Evolutionary conservation across 2,329 filamentous ascomycete species (phyloP).

Genomic region (Phialophora tarda): DNA sequence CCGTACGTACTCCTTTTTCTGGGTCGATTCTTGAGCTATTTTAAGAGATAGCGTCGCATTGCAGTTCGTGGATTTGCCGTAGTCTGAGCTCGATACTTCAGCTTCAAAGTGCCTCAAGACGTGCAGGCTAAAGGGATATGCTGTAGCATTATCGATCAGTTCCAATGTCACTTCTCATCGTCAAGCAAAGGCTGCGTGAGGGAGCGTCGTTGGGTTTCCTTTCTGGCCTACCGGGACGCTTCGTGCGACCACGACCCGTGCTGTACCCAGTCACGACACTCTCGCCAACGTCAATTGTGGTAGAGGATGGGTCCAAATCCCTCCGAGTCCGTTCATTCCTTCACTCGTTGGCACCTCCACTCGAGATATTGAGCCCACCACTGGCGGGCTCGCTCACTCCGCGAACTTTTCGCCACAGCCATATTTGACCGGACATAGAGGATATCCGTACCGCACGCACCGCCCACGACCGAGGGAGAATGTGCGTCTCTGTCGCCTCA

Average conservation of each 20-base stretch:
- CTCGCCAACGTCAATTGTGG: neutral
- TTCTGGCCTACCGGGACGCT: neutral
- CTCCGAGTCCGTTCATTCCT: neutral
- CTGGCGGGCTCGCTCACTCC: neutral
- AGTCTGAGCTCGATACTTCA: neutral
- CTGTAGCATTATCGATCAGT: neutral
- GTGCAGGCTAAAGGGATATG: neutral
- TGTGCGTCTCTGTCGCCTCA: neutral
- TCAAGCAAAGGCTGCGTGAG: too few relatives aligned
- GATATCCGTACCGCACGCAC: neutral
- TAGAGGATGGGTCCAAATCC: neutral
- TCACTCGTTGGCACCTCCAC: neutral
- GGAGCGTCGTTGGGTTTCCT: neutral
- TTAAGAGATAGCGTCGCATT: neutral
- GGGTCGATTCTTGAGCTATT: neutral
- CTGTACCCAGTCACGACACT: neutral
- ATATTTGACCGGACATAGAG: neutral
- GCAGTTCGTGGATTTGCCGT: too few relatives aligned
- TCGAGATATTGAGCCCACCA: too few relatives aligned
- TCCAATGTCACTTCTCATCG: neutral
- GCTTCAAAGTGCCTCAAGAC: neutral
- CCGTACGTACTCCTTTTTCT: neutral
- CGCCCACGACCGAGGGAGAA: neutral
- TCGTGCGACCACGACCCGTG: neutral
- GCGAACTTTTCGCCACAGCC: neutral